Base-by-base conservation (phyloP, 1,284 basidiomycete genomes). In the Baeospora myosura region DNA sequence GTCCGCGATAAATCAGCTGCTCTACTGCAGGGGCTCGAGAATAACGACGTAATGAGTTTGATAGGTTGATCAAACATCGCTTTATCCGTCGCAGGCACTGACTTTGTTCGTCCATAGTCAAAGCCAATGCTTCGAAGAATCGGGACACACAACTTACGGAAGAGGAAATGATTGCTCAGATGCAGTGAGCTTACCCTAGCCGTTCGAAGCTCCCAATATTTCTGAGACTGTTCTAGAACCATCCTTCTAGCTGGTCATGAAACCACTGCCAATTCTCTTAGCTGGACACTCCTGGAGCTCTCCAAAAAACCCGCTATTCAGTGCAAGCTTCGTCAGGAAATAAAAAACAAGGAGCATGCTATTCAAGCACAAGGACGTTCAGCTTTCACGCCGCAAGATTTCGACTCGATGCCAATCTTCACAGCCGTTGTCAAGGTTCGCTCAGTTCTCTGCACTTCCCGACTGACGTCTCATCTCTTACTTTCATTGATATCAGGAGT, bases 171-270 rank as follows among this genome's bases (percentile, higher is more conserved):
- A 17, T 41, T 3, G 43, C 43, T 6, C 33, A 37, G 33, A 29
- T 45, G 40, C 17, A 12, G 36, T 38, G 12, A 17, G 36, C 25
- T 20, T 20, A 12, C 7, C 20, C 16, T 33, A 18, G 11, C 16
- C 32, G 7, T 24, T 8, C 3, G 17, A 22, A 22, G 10, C 12
- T n/a, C 5, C 8, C 17, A 2, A 16, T 24, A 38, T 4, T 3
- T 38, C 3, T 10, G 22, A 12, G 21, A 4, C 10, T 14, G 31
- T 33, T 17, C 41, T 42, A 61, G 64, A 22, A 62, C 61, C 0
- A 46, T 68, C 4, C 54, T 66, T 4, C 41, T 66, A 5, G 64
- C 67, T 12, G 66, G 79, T 0, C 71, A 79, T 43, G 75, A 79
- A 47, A 76, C 77, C 1, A 72, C 65, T 2, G 60, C 69, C 8